Percentiles rank a stretch among this genome's conserved stretches.
phyloP scores from a whole-genome alignment of 2,329 filamentous ascomycete genomes.

The Pleoardoris graminearum region DNA sequence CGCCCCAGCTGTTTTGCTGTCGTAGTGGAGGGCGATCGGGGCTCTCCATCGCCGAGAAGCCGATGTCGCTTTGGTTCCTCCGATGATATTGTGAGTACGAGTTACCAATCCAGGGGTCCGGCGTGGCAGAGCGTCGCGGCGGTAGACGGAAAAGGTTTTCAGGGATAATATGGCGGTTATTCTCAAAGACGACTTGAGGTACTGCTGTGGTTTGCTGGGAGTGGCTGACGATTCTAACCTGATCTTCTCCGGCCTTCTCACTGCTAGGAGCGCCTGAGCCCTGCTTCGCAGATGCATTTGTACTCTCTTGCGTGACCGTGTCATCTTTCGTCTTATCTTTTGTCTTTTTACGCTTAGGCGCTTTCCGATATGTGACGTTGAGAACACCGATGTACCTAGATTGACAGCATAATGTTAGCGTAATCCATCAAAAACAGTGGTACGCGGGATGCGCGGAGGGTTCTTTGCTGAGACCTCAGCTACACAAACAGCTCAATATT shows the following conservation, averaged over 20 bases:
- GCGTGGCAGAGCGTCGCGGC: conserved; percentile 46
- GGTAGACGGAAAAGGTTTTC: conserved; percentile 75
- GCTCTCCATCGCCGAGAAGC: conserved; percentile 24
- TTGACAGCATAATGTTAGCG: conserved; percentile 39
- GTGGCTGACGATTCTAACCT: conserved; percentile 65
- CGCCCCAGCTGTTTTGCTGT: conserved; percentile 72
- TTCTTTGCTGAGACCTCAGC: conserved; percentile 49
- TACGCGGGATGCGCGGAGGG: conserved; percentile 7
- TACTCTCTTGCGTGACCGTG: conserved; percentile 21
- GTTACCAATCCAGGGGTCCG: conserved; percentile 39
- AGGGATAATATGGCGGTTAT: conserved; percentile 92
- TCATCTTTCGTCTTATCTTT: conserved; percentile 37
- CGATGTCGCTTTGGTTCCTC: conserved; percentile 42
- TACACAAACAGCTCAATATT: conserved; percentile 31
- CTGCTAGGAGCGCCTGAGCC: conserved; percentile 18
- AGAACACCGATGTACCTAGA: conserved; percentile 91
- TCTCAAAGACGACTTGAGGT: conserved; percentile 89
- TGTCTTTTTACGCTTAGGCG: conserved; percentile 63
- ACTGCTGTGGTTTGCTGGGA: conserved; percentile 75
- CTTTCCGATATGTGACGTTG: conserved; percentile 93
- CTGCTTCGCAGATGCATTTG: conserved; percentile 18
- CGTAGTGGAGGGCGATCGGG: conserved; percentile 49
- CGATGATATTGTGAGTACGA: conserved; percentile 41
- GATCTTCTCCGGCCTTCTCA: conserved; percentile 20
- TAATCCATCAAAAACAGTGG: conserved; percentile 10